A percentile compares a stretch with the other conserved stretches of the same genome.
Conservation (phyloP, 441 rosid genomes). For the Euphorbia corollata region DNA sequence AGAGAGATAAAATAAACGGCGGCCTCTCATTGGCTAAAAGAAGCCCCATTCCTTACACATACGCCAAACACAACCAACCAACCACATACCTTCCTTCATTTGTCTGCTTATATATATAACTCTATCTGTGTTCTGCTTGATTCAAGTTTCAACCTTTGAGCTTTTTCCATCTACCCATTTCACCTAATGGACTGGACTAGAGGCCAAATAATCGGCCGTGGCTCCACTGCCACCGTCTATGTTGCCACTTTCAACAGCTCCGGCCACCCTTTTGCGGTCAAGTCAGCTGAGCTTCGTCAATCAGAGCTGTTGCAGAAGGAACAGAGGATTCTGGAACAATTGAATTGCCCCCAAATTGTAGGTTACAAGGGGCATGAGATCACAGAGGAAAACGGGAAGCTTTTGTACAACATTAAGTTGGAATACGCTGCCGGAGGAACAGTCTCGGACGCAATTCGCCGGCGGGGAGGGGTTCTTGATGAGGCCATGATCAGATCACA, state of each 20-base stretch:
- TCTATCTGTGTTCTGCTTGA: neutral
- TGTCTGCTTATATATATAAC: neutral
- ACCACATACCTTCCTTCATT: neutral
- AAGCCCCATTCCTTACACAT: constrained; percentile 20
- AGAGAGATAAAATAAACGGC: too few relatives aligned
- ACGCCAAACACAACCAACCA: too few relatives aligned
- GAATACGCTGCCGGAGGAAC: constrained; percentile 43
- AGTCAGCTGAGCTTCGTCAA: constrained; percentile 35
- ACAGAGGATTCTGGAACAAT: too few relatives aligned
- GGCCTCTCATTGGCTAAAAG: neutral
- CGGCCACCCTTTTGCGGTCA: constrained; percentile 42
- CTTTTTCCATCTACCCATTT: neutral
- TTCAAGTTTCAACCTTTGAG: neutral
- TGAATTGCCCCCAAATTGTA: constrained; percentile 25
- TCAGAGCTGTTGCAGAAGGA: too few relatives aligned
- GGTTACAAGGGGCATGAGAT: constrained; percentile 39
- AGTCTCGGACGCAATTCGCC: constrained; percentile 27
- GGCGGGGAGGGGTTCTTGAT: constrained; percentile 26
- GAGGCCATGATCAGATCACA: constrained; percentile 16
- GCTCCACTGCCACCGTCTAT: constrained; percentile 27
- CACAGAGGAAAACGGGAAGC: constrained; percentile 34
- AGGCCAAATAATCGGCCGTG: constrained; percentile 35
- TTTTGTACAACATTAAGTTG: constrained; percentile 42
- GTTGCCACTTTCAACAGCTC: constrained; percentile 29
- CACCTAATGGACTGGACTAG: constrained; percentile 36